Percentiles rank a stretch among this genome's conserved stretches.
These are phyloP conservation scores for Smittium mucronatum DNA, from an alignment of 371 early-diverging fungal species.

Conservation along the genomic window DNA sequence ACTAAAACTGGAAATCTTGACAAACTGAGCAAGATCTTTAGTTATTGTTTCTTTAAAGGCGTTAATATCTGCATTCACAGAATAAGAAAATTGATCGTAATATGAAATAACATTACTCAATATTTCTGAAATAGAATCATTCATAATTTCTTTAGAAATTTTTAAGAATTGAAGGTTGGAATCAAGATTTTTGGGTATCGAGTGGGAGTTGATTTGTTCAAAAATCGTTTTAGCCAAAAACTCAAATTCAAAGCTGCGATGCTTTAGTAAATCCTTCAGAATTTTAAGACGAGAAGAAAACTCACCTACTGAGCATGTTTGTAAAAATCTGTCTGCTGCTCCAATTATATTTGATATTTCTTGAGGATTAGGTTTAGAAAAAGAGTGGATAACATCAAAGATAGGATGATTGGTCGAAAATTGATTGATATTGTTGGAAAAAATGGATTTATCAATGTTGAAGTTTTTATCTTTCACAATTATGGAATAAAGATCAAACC, in stretches of 20 bases:
- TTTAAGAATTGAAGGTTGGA: not conserved
- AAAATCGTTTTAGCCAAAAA: not conserved
- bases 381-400: not conserved
- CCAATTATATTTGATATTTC: slow-evolving; percentile 15
- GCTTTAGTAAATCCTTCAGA: slow-evolving; percentile 55
- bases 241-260: slow-evolving; percentile 30
- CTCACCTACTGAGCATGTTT: slow-evolving; percentile 69
- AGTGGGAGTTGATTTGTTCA: not conserved
- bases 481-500: slow-evolving; percentile 73
- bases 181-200: not conserved
- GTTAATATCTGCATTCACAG: slow-evolving; percentile 40
- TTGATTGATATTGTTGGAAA: not conserved
- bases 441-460: not conserved
- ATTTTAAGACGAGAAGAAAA: slow-evolving; percentile 63
- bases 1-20: slow-evolving; percentile 91
- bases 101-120: slow-evolving; percentile 40
- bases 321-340: slow-evolving; percentile 57
- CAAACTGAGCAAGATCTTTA: slow-evolving; percentile 81
- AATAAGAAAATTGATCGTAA: slow-evolving; percentile 58
- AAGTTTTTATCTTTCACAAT: slow-evolving; percentile 9
- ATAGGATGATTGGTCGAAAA: not conserved
- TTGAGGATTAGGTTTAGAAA: not conserved
- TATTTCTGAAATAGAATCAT: slow-evolving; percentile 2
- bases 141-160: not conserved
- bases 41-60: slow-evolving; percentile 58